Conservation (phyloP, 169 alveolate genomes). For the Besnoitia besnoiti region DNA sequence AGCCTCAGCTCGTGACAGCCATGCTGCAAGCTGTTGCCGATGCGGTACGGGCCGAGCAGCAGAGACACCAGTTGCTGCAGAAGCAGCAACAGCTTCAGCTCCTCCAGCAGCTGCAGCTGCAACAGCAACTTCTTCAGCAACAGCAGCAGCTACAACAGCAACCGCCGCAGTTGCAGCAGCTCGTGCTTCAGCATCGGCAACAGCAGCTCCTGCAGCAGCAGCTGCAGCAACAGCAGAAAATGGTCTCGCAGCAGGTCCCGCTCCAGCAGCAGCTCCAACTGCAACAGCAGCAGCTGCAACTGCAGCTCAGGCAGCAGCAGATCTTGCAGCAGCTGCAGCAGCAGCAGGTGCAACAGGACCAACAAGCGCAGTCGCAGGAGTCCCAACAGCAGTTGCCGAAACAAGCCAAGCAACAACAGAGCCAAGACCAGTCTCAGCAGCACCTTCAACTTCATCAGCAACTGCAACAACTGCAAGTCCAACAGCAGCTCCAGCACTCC, state of each 20-base stretch:
- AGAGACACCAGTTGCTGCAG: constrained; percentile 28
- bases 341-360: constrained; percentile 16
- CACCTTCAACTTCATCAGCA: not conserved
- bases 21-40: constrained; percentile 1
- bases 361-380: not conserved
- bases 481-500: not conserved
- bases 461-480: constrained; percentile 18
- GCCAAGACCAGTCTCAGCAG: not conserved
- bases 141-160: not conserved
- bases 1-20: not conserved
- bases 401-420: not conserved
- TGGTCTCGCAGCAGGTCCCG: not conserved
- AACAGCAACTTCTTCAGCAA: not conserved
- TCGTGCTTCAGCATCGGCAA: not conserved
- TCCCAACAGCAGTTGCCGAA: not conserved
- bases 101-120: not conserved
- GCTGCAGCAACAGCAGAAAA: not conserved
- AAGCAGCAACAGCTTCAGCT: constrained; percentile 18
- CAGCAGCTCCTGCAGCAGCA: constrained; percentile 19
- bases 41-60: constrained; percentile 15
- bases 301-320: not conserved
- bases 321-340: constrained; percentile 6
- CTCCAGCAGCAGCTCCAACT: not conserved
- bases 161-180: not conserved
- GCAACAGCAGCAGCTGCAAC: constrained; percentile 8